A percentile compares a stretch with the other conserved stretches of the same genome.
Evolutionary conservation across 192 early-diverging fungal genomes (phyloP).

Genomic region (Rhizoclosmatium globosum): DNA sequence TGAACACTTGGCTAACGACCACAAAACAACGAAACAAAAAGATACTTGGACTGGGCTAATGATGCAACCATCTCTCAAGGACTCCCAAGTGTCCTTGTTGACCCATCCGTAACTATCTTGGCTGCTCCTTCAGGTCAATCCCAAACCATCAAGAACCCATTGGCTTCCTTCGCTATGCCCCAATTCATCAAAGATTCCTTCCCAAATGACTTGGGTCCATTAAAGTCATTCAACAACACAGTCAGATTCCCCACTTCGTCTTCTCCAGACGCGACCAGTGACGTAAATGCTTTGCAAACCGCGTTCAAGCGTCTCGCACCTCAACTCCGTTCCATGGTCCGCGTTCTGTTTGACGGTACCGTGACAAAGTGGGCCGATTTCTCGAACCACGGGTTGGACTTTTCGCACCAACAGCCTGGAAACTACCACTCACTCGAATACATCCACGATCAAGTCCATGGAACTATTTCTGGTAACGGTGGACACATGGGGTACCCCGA

Average conservation of each 20-base stretch:
- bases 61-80: neutral
- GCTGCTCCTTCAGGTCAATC: constrained; percentile 4
- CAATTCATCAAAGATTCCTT: neutral
- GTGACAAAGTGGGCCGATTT: constrained; percentile 22
- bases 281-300: constrained; percentile 5
- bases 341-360: constrained; percentile 26
- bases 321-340: constrained; percentile 25
- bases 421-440: constrained; percentile 29
- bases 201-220: constrained; percentile 15
- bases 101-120: neutral
- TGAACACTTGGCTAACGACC: too few species aligned
- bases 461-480: constrained; percentile 10
- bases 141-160: constrained; percentile 3
- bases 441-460: constrained; percentile 28
- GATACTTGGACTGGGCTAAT: constrained; percentile 21
- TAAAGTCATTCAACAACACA: constrained; percentile 15
- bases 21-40: neutral
- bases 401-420: neutral
- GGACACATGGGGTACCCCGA: constrained; percentile 28
- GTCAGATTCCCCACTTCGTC: constrained; percentile 11
- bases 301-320: neutral
- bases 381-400: constrained; percentile 23
- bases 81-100: neutral
- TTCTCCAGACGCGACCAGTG: neutral
- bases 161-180: constrained; percentile 15